Evolutionary conservation across 192 early-diverging fungal species (phyloP).

Genomic region (Backusella westeae): DNA sequence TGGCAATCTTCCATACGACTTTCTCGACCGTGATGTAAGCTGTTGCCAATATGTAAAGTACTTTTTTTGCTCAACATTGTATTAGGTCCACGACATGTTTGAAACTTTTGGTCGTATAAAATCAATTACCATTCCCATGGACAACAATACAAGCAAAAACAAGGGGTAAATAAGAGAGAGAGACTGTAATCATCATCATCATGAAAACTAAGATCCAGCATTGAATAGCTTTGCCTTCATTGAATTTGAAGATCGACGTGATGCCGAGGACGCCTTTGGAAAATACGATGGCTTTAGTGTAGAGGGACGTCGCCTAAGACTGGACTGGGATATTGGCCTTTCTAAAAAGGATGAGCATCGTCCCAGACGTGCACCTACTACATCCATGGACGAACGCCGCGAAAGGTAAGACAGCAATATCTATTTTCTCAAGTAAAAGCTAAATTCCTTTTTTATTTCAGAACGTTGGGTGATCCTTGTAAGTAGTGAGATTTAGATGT

Average conservation of each 20-base stretch:
- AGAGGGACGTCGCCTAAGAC: slow-evolving; percentile 52
- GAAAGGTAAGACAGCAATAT: neutral
- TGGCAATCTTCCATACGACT: slow-evolving; percentile 76
- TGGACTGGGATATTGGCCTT: slow-evolving; percentile 45
- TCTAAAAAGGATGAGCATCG: slow-evolving; percentile 30
- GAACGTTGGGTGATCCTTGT: slow-evolving; percentile 3
- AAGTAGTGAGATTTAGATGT: neutral
- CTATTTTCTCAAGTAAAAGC: neutral
- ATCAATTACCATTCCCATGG: slow-evolving; percentile 69
- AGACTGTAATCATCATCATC: too few relatives aligned
- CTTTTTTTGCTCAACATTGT: neutral
- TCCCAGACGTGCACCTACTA: slow-evolving; percentile 1
- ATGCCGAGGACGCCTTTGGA: slow-evolving; percentile 63
- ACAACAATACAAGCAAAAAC: slow-evolving; percentile 71
- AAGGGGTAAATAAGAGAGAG: slow-evolving; percentile 57
- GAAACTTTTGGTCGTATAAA: slow-evolving; percentile 69
- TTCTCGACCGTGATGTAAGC: slow-evolving; percentile 63
- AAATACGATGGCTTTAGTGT: slow-evolving; percentile 60
- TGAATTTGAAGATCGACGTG: slow-evolving; percentile 66
- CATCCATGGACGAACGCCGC: slow-evolving; percentile 9
- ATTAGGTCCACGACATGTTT: slow-evolving; percentile 56
- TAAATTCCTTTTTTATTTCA: neutral
- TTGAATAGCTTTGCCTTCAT: slow-evolving; percentile 70
- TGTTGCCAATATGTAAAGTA: neutral
- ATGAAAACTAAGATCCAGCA: too few relatives aligned